phyloP scores from a whole-genome alignment of 768 basidiomycete species.

The Lactifluus hygrophoroides region DNA sequence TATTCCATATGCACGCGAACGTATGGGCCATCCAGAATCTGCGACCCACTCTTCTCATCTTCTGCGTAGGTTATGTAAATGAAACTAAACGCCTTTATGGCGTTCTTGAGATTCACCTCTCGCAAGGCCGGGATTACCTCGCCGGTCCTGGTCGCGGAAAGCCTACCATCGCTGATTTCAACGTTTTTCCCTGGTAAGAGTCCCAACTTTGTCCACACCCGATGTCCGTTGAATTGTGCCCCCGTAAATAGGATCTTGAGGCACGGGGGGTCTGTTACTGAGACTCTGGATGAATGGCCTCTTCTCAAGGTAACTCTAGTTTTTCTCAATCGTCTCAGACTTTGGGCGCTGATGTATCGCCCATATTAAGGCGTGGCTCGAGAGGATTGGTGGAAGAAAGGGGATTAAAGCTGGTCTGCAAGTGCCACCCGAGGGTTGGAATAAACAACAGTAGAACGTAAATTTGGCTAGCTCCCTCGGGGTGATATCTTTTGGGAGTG shows the following conservation, averaged over 20 bases:
- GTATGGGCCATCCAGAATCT: constrained; percentile 21
- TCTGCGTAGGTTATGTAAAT: constrained; percentile 53
- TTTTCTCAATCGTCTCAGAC: neutral
- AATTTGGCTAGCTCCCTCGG: too few relatives aligned
- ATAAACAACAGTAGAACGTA: neutral
- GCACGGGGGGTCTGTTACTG: constrained; percentile 41
- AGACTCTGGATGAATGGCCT: constrained; percentile 56
- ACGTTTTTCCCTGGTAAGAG: constrained; percentile 52
- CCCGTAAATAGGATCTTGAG: constrained; percentile 42
- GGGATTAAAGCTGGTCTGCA: constrained; percentile 29
- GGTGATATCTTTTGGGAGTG: too few relatives aligned
- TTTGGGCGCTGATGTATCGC: neutral
- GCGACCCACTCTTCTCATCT: constrained; percentile 11
- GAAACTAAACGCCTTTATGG: constrained; percentile 78
- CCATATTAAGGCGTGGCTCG: constrained; percentile 33
- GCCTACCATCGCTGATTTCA: constrained; percentile 65
- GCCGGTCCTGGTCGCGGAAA: constrained; percentile 66
- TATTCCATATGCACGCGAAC: constrained; percentile 59
- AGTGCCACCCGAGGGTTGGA: constrained; percentile 23
- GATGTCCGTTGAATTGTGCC: neutral
- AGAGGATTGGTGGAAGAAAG: constrained; percentile 30
- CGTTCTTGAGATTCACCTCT: constrained; percentile 75
- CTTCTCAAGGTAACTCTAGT: constrained; percentile 40
- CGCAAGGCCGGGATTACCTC: constrained; percentile 60
- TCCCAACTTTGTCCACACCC: neutral